Evolutionary conservation across 495 filamentous ascomycete species (phyloP).

Genomic region (Aspergillus biplanus): DNA sequence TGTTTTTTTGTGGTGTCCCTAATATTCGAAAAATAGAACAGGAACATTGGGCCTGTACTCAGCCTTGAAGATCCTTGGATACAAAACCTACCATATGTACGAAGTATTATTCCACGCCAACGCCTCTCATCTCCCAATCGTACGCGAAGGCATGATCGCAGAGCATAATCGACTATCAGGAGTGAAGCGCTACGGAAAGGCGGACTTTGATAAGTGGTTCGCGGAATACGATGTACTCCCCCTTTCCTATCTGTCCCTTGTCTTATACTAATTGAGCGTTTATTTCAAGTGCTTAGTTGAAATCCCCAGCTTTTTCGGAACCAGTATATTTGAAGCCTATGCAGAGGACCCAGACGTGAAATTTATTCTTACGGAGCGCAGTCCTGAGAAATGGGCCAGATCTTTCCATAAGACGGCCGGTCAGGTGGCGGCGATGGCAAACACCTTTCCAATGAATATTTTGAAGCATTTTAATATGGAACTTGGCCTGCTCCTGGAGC

Average conservation of each 20-base stretch:
- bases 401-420: not conserved
- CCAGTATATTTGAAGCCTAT: not conserved
- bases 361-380: not conserved
- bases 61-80: conserved; percentile 6
- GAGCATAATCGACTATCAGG: not conserved
- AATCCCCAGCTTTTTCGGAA: not conserved
- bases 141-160: conserved; percentile 5
- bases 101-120: not conserved
- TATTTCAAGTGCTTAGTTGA: not conserved
- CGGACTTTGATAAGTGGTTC: not conserved
- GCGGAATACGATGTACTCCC: not conserved
- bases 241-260: not conserved
- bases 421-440: not conserved
- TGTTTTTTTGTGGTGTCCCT: not conserved
- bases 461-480: not conserved
- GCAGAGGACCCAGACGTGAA: not conserved
- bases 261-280: too few relatives aligned
- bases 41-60: conserved; percentile 9
- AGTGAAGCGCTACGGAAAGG: not conserved
- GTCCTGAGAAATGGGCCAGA: not conserved
- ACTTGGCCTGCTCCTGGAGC: not conserved
- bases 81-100: conserved; percentile 14
- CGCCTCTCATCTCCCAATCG: not conserved
- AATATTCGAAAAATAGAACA: conserved; percentile 3
- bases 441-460: not conserved